phyloP scores from a whole-genome alignment of 2,329 filamentous ascomycete genomes.

The Cercospora brassicicola region DNA sequence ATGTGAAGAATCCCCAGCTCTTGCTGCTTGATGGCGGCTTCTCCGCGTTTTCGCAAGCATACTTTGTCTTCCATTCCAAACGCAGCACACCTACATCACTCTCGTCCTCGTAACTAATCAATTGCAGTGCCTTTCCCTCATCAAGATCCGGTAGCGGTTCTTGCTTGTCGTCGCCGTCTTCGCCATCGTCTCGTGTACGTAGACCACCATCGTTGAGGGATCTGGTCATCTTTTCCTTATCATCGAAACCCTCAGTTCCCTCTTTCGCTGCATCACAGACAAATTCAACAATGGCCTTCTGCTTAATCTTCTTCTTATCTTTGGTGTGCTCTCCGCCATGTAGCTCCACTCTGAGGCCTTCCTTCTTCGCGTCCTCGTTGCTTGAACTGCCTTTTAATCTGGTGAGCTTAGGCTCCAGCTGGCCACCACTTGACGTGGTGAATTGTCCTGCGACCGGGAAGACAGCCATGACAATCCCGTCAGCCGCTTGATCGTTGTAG shows the following conservation, averaged over 20 bases:
- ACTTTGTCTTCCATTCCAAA: constrained; percentile 82
- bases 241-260: constrained; percentile 70
- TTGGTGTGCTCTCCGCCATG: constrained; percentile 58
- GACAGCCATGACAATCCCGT: constrained; percentile 56
- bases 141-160: constrained; percentile 46
- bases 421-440: constrained; percentile 56
- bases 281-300: constrained; percentile 81
- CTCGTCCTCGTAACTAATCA: constrained; percentile 68
- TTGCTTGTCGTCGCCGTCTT: constrained; percentile 39
- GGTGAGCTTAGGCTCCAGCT: constrained; percentile 65
- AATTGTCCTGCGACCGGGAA: constrained; percentile 76
- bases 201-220: constrained; percentile 54
- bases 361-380: constrained; percentile 63
- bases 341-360: constrained; percentile 71
- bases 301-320: constrained; percentile 66
- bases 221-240: constrained; percentile 56
- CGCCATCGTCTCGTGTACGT: constrained; percentile 42
- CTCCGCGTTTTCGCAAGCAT: constrained; percentile 69
- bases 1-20: constrained; percentile 95
- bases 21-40: constrained; percentile 47
- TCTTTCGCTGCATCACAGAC: constrained; percentile 72
- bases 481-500: constrained; percentile 52
- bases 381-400: constrained; percentile 66
- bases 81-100: constrained; percentile 64
- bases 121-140: constrained; percentile 66